Evolutionary conservation across 495 filamentous ascomycete genomes (phyloP), one percentile per base, ranked within the genome.

Genomic region (Filosporella fistucella): DNA sequence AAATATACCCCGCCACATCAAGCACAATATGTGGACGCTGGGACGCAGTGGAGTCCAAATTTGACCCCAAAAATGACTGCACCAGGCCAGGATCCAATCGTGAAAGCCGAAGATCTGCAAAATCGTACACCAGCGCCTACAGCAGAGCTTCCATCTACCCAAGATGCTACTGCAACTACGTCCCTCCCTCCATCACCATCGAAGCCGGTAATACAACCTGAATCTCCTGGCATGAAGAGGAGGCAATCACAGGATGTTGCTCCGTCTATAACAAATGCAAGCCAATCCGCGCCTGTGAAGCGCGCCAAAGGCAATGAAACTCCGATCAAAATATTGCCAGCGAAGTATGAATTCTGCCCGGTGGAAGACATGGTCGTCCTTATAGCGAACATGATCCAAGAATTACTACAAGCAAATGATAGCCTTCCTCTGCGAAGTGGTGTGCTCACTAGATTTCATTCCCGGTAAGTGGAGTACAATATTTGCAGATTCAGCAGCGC

Each of bases 311-410:
- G 34, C 16, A 42, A 13, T 14, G 22, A 40, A 9, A 22, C 18
- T 3, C 20, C 42, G 8, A 51, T 79, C 17, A 96, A 90, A 64
- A 45, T 81, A 20, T 70, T 98, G 63, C 90, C 93, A 5, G 58
- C 68, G 26, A 67, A 74, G 55, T 98, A 98, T 65, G 86, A 93
- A 56, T 64, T 74, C 20, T 91, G 87, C 55, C 76, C 86, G 40
- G 77, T 86, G 14, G 82, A 86, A 55, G 88, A 95, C 65, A 72
- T 98, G 54, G 93, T 95, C 6, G 74, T 86, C 25, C 72, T 97
- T 54, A 95, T 98, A 49, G 81, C 90, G 40, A 89, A 91, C 61
- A 96, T 98, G 93, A 75, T 98, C 16, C 80, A 88, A 63, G 93
- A 98, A 66, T 73, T 98, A 16, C 90, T 98, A 56, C 82, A 85